phyloP scores from a whole-genome alignment of 2,329 filamentous ascomycete species.

The Stemphylium beticola region DNA sequence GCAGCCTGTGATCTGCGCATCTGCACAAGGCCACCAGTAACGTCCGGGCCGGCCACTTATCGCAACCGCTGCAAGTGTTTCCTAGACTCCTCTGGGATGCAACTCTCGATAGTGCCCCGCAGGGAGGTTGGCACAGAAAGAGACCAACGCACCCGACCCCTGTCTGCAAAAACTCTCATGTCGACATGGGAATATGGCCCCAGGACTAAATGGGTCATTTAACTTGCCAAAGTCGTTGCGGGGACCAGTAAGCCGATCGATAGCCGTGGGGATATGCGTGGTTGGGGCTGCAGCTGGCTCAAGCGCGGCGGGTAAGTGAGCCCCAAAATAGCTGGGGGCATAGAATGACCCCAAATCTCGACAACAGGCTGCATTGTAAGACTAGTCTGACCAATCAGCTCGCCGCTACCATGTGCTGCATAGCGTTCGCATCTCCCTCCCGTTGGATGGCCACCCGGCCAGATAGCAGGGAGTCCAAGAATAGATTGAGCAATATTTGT shows the following conservation, averaged over 20 bases:
- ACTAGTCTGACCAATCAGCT: constrained; percentile 40
- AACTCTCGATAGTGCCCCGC: constrained; percentile 32
- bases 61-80: constrained; percentile 49
- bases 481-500: constrained; percentile 55
- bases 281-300: constrained; percentile 26
- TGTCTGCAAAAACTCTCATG: constrained; percentile 25
- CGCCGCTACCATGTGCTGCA: constrained; percentile 23
- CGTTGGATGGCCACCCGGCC: constrained; percentile 40
- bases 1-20: constrained; percentile 41
- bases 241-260: constrained; percentile 38
- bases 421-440: constrained; percentile 36
- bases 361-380: constrained; percentile 35
- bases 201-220: constrained; percentile 38
- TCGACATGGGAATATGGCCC: constrained; percentile 21
- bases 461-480: constrained; percentile 49
- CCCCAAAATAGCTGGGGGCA: constrained; percentile 49
- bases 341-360: constrained; percentile 46
- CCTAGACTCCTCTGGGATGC: constrained; percentile 36
- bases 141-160: constrained; percentile 31
- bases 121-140: constrained; percentile 33
- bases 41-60: constrained; percentile 50
- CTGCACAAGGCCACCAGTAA: constrained; percentile 43
- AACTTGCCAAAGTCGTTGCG: constrained; percentile 41
- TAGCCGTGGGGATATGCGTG: constrained; percentile 31
- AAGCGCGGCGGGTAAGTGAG: constrained; percentile 46